phyloP scores from a whole-genome alignment of 306 rosid species.

The Inga oerstediana region DNA sequence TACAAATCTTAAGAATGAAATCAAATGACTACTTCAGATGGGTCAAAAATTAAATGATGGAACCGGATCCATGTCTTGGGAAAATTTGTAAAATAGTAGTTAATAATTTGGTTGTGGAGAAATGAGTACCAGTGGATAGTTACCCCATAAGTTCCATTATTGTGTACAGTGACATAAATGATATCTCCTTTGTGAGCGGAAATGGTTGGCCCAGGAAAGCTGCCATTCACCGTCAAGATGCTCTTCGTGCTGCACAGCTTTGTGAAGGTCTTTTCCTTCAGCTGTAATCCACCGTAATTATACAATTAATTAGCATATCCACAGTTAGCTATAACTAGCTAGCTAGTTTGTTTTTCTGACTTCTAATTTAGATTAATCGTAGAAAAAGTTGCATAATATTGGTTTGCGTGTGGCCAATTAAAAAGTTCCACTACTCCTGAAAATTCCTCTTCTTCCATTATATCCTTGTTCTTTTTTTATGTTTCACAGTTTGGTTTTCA shows the following conservation, averaged over 20 bases:
- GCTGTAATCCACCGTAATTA: too few relatives aligned
- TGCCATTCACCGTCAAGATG: conserved; percentile 43
- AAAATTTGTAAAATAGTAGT: not conserved
- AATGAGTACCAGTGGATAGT: conserved; percentile 30
- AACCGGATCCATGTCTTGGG: not conserved
- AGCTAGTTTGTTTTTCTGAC: too few relatives aligned
- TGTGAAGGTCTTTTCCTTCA: not conserved
- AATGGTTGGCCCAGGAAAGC: conserved; percentile 46
- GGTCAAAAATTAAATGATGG: not conserved
- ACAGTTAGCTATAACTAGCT: too few relatives aligned
- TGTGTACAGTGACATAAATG: conserved; percentile 41
- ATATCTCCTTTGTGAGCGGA: conserved; percentile 45
- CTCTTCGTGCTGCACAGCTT: conserved; percentile 47
- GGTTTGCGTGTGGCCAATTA: too few relatives aligned
- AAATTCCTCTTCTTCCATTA: too few relatives aligned
- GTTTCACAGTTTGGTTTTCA: too few relatives aligned
- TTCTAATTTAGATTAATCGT: too few relatives aligned
- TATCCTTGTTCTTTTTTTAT: too few relatives aligned
- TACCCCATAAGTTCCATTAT: conserved; percentile 28
- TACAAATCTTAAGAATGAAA: not conserved
- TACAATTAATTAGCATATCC: too few relatives aligned
- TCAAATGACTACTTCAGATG: not conserved
- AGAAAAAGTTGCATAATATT: too few relatives aligned
- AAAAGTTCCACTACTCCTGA: too few relatives aligned
- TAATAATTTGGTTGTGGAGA: not conserved